Evolutionary conservation across 352 stramenopile genomes (phyloP).

Genomic region (Pythium phragmiticola): DNA sequence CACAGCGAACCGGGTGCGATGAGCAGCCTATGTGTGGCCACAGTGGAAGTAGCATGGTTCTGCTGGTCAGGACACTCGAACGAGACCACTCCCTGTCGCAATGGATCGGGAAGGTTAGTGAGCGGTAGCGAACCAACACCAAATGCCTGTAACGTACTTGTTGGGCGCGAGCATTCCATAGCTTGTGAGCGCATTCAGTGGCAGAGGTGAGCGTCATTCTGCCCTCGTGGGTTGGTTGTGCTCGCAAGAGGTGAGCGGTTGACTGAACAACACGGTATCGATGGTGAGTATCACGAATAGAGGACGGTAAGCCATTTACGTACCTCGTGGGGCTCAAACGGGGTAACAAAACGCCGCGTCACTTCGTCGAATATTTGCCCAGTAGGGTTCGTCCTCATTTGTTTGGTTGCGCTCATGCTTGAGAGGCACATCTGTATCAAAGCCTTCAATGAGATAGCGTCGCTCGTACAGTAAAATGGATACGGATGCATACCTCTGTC

Average conservation of each 20-base stretch:
- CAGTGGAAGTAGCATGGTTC: neutral
- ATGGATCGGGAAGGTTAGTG: neutral
- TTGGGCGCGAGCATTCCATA: conserved; percentile 12
- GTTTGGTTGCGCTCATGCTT: neutral
- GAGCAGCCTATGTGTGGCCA: neutral
- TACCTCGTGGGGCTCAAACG: conserved; percentile 6
- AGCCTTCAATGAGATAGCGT: neutral
- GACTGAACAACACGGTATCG: neutral
- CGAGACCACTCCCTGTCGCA: conserved; percentile 3
- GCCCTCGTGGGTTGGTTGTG: neutral
- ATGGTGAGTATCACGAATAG: neutral
- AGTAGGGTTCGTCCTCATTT: neutral
- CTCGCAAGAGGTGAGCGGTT: neutral
- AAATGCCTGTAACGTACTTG: neutral
- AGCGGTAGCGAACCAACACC: neutral
- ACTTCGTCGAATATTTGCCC: conserved; percentile 6
- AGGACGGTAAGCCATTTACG: neutral
- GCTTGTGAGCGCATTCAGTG: conserved; percentile 17
- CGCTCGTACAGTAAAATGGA: too few relatives aligned
- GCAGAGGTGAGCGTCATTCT: conserved; percentile 11
- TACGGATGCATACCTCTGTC: neutral
- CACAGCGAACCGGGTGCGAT: conserved; percentile 12
- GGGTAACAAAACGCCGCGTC: conserved; percentile 4
- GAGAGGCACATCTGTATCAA: neutral
- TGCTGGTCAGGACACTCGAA: conserved; percentile 2